These are phyloP conservation scores for Angophora floribunda DNA, from an alignment of 345 rosid genomes.

Conservation along the genomic window DNA sequence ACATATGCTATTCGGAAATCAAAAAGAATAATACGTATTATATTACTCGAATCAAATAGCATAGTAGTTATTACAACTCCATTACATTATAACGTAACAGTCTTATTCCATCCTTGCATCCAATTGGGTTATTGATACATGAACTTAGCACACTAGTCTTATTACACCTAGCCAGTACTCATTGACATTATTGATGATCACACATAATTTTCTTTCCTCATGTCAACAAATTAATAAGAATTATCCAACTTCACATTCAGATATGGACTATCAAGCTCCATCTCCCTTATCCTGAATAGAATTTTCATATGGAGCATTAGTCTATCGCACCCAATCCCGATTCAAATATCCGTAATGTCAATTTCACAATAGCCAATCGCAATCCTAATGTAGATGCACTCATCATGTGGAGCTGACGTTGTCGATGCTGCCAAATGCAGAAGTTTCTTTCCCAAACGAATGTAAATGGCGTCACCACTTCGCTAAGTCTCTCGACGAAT, in stretches of 20 bases:
- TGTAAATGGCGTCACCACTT: background rate
- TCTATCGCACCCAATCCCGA: background rate
- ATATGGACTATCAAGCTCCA: no score
- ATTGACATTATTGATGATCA: background rate
- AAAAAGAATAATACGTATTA: background rate
- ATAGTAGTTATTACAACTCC: background rate
- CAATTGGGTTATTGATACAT: background rate
- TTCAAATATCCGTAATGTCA: background rate
- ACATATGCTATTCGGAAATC: background rate
- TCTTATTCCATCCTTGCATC: background rate
- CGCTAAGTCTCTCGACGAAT: background rate
- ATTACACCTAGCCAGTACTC: background rate
- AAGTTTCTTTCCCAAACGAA: background rate
- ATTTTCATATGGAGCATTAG: background rate
- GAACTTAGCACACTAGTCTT: background rate
- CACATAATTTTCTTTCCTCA: no score
- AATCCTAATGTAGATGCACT: background rate
- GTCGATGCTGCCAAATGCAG: background rate
- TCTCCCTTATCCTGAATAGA: background rate
- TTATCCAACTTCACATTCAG: background rate
- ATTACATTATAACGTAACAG: background rate
- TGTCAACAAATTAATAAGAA: no score
- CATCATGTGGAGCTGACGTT: background rate
- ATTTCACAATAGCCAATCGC: background rate
- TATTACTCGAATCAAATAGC: background rate